These are phyloP conservation scores for Stephania cephalantha DNA, from an alignment of 164 flowering plant species.

Conservation along the genomic window DNA sequence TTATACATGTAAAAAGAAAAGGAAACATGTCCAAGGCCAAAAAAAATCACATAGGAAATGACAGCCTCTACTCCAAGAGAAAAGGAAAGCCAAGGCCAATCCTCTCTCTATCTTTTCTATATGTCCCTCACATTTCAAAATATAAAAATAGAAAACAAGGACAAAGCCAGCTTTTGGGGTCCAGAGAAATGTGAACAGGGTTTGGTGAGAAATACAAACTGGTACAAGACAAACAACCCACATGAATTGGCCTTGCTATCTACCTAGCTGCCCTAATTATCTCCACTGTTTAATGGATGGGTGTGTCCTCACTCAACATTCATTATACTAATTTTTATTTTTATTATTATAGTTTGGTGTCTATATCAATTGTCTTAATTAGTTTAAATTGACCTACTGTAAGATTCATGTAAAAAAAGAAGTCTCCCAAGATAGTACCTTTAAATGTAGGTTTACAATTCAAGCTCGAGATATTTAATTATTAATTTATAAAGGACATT, in stretches of 20 bases:
- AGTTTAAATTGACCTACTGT: too few species aligned
- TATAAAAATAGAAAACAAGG: neutral
- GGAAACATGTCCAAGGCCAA: neutral
- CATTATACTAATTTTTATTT: too few species aligned
- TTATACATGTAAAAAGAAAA: conserved; percentile 2
- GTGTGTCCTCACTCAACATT: neutral
- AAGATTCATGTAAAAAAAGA: too few species aligned
- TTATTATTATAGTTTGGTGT: too few species aligned
- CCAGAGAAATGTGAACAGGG: neutral
- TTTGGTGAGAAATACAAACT: neutral
- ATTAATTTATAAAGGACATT: too few species aligned
- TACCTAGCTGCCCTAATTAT: neutral
- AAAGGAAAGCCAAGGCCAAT: conserved; percentile 9
- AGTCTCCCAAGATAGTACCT: too few species aligned
- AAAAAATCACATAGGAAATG: conserved; percentile 13
- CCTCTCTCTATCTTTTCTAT: neutral
- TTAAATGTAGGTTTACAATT: too few species aligned
- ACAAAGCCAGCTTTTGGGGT: conserved; percentile 4
- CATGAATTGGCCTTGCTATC: neutral
- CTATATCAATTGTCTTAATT: too few species aligned
- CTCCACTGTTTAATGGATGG: neutral
- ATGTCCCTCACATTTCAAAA: neutral
- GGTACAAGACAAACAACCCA: conserved; percentile 1
- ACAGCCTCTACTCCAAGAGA: conserved; percentile 17
- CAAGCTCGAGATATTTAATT: too few species aligned